phyloP scores from a whole-genome alignment of 2,329 filamentous ascomycete genomes.

The Hypoxylon sp. region DNA sequence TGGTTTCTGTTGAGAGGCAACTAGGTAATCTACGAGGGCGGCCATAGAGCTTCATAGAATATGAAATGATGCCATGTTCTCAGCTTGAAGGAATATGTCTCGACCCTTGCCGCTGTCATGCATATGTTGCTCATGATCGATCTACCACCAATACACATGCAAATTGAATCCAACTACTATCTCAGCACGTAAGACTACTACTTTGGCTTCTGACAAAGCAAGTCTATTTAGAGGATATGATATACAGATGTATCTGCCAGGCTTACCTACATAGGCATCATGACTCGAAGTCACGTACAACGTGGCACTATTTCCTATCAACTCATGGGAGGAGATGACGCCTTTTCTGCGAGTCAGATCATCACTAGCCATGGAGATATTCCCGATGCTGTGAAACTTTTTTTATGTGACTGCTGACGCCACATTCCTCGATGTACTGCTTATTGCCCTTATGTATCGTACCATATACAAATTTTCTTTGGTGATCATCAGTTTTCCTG shows the following conservation, averaged over 20 bases:
- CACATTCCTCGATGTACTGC: constrained; percentile 23
- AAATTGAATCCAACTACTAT: neutral
- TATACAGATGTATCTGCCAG: neutral
- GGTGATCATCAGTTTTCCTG: constrained; percentile 22
- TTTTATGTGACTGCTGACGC: constrained; percentile 36
- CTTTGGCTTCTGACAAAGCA: constrained; percentile 34
- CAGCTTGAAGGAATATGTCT: constrained; percentile 13
- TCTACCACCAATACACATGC: neutral
- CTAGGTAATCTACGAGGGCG: neutral
- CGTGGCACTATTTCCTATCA: constrained; percentile 6
- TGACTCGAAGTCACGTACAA: constrained; percentile 20
- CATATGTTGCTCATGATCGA: constrained; percentile 14
- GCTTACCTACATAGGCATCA: constrained; percentile 24
- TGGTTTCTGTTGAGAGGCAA: neutral
- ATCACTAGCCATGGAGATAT: constrained; percentile 24
- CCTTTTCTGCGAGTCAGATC: constrained; percentile 23
- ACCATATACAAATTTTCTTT: constrained; percentile 10
- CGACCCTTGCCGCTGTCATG: constrained; percentile 2
- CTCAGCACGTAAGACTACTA: constrained; percentile 13
- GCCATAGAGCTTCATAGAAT: constrained; percentile 9
- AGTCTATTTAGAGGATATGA: constrained; percentile 19
- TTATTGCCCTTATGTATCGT: constrained; percentile 23
- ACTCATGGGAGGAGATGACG: constrained; percentile 5
- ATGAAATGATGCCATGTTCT: constrained; percentile 25
- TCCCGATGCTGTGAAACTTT: constrained; percentile 37